Conservation (phyloP, 257 asterid species). For the Ballota nigra region DNA sequence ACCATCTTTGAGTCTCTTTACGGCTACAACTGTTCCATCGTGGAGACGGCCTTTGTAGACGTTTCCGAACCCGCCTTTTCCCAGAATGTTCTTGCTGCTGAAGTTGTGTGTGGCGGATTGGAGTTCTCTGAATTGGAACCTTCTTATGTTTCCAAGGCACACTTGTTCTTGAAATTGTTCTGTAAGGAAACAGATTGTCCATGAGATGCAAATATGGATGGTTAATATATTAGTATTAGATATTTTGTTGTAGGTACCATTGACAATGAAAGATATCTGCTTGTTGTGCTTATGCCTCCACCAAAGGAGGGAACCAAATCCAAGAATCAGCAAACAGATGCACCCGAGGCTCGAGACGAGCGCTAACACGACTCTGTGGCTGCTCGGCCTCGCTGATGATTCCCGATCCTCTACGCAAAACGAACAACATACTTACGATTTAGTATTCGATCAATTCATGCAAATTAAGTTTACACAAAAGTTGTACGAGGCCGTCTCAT, state of each 20-base stretch:
- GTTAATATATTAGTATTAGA: neutral
- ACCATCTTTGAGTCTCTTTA: conserved; percentile 85
- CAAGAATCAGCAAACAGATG: conserved; percentile 70
- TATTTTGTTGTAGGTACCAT: conserved; percentile 41
- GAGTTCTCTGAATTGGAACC: conserved; percentile 76
- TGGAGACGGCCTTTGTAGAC: conserved; percentile 88
- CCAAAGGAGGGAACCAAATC: conserved; percentile 75
- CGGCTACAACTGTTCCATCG: conserved; percentile 84
- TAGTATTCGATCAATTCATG: neutral
- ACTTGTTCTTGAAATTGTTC: conserved; percentile 71
- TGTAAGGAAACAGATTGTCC: conserved; percentile 26
- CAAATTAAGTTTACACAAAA: too few relatives aligned
- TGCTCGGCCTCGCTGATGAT: conserved; percentile 38
- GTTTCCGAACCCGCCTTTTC: conserved; percentile 90
- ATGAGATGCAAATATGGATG: neutral
- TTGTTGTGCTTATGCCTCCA: conserved; percentile 77
- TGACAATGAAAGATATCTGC: conserved; percentile 69
- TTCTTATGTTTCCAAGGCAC: conserved; percentile 76
- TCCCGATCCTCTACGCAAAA: conserved; percentile 31
- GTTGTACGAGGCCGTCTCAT: too few relatives aligned
- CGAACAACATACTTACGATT: neutral
- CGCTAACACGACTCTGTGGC: conserved; percentile 66
- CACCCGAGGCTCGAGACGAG: conserved; percentile 86
- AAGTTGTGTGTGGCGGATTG: conserved; percentile 81
- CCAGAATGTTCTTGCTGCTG: conserved; percentile 83